Evolutionary conservation across 1,284 basidiomycete species (phyloP).

Genomic region (Heterobasidion annosum): DNA sequence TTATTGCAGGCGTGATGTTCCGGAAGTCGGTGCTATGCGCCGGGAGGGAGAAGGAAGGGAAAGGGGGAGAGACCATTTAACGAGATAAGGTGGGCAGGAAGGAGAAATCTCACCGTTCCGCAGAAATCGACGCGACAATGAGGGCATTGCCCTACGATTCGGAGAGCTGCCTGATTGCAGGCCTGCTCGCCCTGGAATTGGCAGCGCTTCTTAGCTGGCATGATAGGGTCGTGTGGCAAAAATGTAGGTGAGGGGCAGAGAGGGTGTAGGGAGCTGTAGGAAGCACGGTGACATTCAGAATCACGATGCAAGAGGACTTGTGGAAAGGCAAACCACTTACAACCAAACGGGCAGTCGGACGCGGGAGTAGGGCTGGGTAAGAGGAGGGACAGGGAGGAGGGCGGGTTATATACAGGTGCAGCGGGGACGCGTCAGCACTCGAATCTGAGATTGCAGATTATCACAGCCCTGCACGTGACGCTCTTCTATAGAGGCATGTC

Average conservation of each 20-base stretch:
- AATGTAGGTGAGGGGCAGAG: conserved; percentile 8
- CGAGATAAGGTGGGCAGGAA: not conserved
- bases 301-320: too few relatives aligned
- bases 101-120: conserved; percentile 47
- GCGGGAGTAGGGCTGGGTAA: not conserved
- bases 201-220: conserved; percentile 81
- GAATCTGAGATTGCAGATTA: conserved; percentile 21
- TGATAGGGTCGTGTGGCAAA: conserved; percentile 19
- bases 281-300: conserved; percentile 7
- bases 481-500: not conserved
- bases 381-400: conserved; percentile 8
- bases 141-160: conserved; percentile 76
- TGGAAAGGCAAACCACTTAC: not conserved
- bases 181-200: conserved; percentile 59
- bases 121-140: conserved; percentile 74
- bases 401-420: conserved; percentile 18
- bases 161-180: conserved; percentile 70
- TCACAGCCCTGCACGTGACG: conserved; percentile 16
- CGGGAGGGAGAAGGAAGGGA: not conserved
- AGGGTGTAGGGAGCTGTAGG: conserved; percentile 10
- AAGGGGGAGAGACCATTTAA: not conserved
- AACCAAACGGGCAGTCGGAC: not conserved
- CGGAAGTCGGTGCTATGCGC: conserved; percentile 66
- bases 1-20: conserved; percentile 76
- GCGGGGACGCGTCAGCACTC: conserved; percentile 28